A percentile compares a stretch with the other conserved stretches of the same genome.
These are phyloP conservation scores for Chlamydomonas asymmetrica DNA, from an alignment of 139 green algal species.

Conservation along the genomic window DNA sequence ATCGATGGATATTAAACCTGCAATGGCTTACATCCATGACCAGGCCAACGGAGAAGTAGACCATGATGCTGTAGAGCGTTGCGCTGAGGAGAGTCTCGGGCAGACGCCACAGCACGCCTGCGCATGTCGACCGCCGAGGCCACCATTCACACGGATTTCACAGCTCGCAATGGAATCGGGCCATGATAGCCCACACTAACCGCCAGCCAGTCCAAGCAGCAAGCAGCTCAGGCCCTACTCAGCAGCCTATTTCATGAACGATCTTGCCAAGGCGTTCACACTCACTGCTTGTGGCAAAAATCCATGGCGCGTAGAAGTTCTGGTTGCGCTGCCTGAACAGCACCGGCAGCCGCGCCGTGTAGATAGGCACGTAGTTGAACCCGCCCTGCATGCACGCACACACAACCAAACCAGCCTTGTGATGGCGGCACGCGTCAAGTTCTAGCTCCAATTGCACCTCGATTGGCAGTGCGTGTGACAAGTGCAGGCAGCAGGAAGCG, in stretches of 20 bases:
- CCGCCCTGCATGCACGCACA: slow-evolving; percentile 39
- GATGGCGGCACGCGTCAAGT: no score
- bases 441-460: no score
- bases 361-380: not conserved
- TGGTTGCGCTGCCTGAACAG: slow-evolving; percentile 85
- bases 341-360: slow-evolving; percentile 36
- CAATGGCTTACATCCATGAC: slow-evolving; percentile 2
- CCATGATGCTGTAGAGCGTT: slow-evolving; percentile 51
- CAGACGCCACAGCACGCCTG: slow-evolving; percentile 44
- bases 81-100: slow-evolving; percentile 56
- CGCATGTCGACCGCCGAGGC: slow-evolving; percentile 38
- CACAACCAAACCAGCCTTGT: slow-evolving; percentile 21
- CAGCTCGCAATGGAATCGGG: not conserved
- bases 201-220: not conserved
- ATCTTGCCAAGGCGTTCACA: not conserved
- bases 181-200: not conserved
- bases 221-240: not conserved
- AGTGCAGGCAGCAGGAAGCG: no score
- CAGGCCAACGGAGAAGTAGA: slow-evolving; percentile 71
- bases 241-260: not conserved
- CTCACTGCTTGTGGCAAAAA: no score
- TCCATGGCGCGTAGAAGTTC: slow-evolving; percentile 67
- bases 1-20: not conserved
- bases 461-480: no score
- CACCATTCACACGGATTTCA: no score